Evolutionary conservation across 1,284 basidiomycete genomes (phyloP), one percentile per base, ranked within the genome.

Genomic region (Trichosporon inkin): DNA sequence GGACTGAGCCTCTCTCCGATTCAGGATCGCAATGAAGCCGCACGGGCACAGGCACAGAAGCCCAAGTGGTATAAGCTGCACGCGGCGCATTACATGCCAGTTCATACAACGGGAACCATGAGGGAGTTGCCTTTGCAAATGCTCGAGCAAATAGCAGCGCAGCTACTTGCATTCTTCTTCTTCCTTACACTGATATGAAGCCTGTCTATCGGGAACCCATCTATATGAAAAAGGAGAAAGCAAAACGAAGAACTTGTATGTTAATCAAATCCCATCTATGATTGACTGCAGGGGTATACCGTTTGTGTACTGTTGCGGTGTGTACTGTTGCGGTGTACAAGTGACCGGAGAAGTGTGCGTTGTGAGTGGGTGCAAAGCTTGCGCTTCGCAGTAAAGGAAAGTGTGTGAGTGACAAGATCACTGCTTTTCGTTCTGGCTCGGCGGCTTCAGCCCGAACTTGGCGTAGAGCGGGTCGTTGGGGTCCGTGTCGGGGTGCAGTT

Each of bases 401-500:
- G 44, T 10, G 44, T 49, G 44, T 28, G 14, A 28, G 40, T 7
- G 20, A 10, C 6, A 7, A 14, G n/a, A 19, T 49, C 56, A 38
- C 10, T 41, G 47, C 53, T 58, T 55, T n/a, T 39, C 49, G 32
- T 35, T 14, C 10, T 19, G 40, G 51, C 52, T 35, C 1, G 64
- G 64, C 13, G 61, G 61, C n/a, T 55, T 57, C 17, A 73, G 59
- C 38, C 71, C 72, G 56, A 74, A 78, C 58, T 69, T 68, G 41
- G 63, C 64, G 62, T 70, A 73, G 39, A 78, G 53, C 16, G 78
- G 76, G 62, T 81, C 79, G 56, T 74, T 72, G 5, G 72, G 67
- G 64, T 81, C 81, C 19, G 91, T 93, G 44, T 90, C 89, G 0
- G 91, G 91, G 73, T 95, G 92, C 20, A 94, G 81, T 71, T 91